These are phyloP conservation scores for Talaromyces funiculosus DNA, from an alignment of 2,329 filamentous ascomycete species.

Conservation along the genomic window DNA sequence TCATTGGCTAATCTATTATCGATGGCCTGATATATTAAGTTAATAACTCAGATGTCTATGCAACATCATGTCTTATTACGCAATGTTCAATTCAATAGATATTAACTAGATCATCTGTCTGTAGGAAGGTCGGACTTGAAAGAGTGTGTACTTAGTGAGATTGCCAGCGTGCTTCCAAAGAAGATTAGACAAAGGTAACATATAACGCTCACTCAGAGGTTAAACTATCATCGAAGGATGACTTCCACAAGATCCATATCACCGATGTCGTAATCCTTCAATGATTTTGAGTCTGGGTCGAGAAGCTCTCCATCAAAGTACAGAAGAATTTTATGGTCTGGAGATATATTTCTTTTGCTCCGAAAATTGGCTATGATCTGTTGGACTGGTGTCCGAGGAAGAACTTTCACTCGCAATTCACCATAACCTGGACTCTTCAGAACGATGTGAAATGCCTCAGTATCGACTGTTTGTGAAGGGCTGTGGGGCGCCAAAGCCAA, in stretches of 20 bases:
- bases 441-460: constrained; percentile 39
- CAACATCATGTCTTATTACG: neutral
- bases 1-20: constrained; percentile 1
- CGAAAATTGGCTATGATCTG: constrained; percentile 61
- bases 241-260: constrained; percentile 75
- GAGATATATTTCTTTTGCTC: constrained; percentile 46
- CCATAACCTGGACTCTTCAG: constrained; percentile 48
- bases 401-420: constrained; percentile 46
- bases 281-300: constrained; percentile 52
- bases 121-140: neutral
- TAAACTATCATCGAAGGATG: constrained; percentile 47
- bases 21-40: neutral
- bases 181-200: neutral
- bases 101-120: neutral
- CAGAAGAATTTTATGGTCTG: constrained; percentile 54
- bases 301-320: constrained; percentile 71
- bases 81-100: neutral
- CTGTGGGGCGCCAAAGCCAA: neutral
- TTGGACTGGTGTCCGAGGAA: constrained; percentile 51
- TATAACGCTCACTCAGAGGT: neutral
- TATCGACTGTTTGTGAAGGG: constrained; percentile 14
- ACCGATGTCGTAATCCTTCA: constrained; percentile 65
- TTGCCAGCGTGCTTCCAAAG: neutral
- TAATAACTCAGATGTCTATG: neutral
- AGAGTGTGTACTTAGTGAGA: neutral